Evolutionary conservation across 176 grass and related monocot genomes (phyloP).

Genomic region (Phoenix roebelenii): DNA sequence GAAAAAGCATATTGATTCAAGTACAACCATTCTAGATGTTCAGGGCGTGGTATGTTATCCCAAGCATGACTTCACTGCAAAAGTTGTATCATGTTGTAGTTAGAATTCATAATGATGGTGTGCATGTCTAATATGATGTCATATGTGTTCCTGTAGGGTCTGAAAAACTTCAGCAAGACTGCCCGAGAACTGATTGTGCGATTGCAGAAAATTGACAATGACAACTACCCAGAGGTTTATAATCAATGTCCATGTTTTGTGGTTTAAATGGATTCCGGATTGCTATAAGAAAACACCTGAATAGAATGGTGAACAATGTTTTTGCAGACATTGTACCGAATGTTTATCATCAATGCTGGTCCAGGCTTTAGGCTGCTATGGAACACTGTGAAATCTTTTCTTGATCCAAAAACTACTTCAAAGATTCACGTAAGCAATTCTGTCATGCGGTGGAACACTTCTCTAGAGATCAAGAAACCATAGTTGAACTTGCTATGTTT

Average conservation of each 20-base stretch:
- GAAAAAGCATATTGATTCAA: conserved; percentile 18
- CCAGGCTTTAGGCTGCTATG: conserved; percentile 15
- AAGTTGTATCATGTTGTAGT: no score
- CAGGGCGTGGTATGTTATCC: conserved; percentile 12
- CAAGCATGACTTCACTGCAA: neutral
- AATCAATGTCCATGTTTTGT: no score
- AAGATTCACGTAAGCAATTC: conserved; percentile 11
- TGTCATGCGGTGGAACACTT: neutral
- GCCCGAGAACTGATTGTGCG: conserved; percentile 12
- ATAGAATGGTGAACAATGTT: neutral
- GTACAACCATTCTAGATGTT: conserved; percentile 16
- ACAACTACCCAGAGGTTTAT: conserved; percentile 13
- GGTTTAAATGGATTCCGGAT: no score
- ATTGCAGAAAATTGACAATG: conserved; percentile 18
- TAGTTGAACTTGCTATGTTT: neutral
- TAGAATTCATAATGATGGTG: no score
- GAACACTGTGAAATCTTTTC: conserved; percentile 20
- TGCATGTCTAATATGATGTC: no score
- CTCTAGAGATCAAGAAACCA: neutral
- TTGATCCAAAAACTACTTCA: conserved; percentile 17
- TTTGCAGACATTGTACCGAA: conserved; percentile 11
- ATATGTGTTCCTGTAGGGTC: neutral
- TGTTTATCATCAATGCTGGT: conserved; percentile 18
- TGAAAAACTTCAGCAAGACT: conserved; percentile 16
- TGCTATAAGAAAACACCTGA: neutral